phyloP scores from a whole-genome alignment of 352 stramenopile genomes.

The Globisporangium cederbergense region DNA sequence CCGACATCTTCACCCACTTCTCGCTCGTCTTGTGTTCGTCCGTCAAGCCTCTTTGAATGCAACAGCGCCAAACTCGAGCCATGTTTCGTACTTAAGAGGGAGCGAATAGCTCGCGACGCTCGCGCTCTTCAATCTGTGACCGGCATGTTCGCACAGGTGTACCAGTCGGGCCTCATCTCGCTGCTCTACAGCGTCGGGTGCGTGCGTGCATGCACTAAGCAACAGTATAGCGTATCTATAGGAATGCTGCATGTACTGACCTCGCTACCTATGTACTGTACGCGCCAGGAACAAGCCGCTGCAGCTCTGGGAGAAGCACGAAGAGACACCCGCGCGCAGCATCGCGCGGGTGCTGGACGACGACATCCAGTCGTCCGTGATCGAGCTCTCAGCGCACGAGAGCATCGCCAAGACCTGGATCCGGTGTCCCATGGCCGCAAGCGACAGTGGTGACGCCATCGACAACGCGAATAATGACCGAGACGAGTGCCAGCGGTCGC shows the following conservation, averaged over 20 bases:
- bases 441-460: neutral
- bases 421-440: conserved; percentile 29
- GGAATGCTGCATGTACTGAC: neutral
- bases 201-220: conserved; percentile 6
- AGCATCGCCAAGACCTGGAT: conserved; percentile 47
- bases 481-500: conserved; percentile 15
- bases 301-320: conserved; percentile 58
- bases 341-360: conserved; percentile 51
- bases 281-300: conserved; percentile 38
- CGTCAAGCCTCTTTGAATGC: neutral
- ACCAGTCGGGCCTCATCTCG: conserved; percentile 53
- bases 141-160: conserved; percentile 46
- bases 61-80: neutral
- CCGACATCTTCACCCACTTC: neutral
- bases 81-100: neutral
- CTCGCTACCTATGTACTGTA: neutral
- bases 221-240: too few relatives aligned
- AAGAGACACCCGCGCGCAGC: conserved; percentile 24
- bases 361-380: conserved; percentile 52
- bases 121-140: neutral
- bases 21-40: neutral
- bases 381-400: conserved; percentile 33
- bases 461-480: neutral
- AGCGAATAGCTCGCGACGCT: neutral
- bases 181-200: conserved; percentile 64